Evolutionary conservation across 2,329 filamentous ascomycete species (phyloP), one percentile per base, ranked within the genome.

Genomic region (Colletotrichum eremochloae): DNA sequence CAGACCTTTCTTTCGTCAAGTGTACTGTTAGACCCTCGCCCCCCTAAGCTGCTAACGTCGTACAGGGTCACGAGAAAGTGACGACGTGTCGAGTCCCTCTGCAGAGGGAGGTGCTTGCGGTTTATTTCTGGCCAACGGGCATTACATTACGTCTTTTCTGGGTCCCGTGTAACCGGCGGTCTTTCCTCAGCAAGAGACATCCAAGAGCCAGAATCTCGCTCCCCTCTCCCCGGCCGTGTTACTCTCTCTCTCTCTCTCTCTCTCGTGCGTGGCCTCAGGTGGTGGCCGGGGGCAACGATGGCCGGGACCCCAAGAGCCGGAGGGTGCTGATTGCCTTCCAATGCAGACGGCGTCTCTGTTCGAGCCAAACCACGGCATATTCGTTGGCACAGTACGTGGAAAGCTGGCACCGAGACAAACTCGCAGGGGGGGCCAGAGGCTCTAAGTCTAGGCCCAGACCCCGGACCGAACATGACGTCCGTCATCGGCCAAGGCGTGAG

Each of bases 31-130:
- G 44, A 31, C 7, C 15, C 42, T 5, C 15, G 0, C 2, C 44
- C 7, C 7, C 40, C 48, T 36, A 40, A 31, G 48, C 38, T 11
- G 33, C 38, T 61, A 29, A 69, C 24, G 66, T 72, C 33, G 66
- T 29, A 72, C 70, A 56, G 53, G 42, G 33, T 56, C 40, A 63
- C 42, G 40, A 64, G 63, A 46, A n/a, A 70, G 40, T 46, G 60
- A 61, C 70, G 70, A 67, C 70, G 68, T 64, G 48, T 65, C 70
- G 48, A 72, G 70, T 70, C 66, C 42, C 52, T 68, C 60, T 68
- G 69, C 64, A 68, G 66, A 64, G 57, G 3, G 66, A 56, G 63
- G 3, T 60, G 52, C 36, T 48, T n/a, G 69, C 29, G 38, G 15
- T 60, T 60, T 31, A 12, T 55, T 48, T 38, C 50, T 42, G 33